A percentile compares a stretch with the other conserved stretches of the same genome.
These are phyloP conservation scores for Aegilops sharonensis DNA, from an alignment of 176 grass and related monocot species.

Conservation along the genomic window DNA sequence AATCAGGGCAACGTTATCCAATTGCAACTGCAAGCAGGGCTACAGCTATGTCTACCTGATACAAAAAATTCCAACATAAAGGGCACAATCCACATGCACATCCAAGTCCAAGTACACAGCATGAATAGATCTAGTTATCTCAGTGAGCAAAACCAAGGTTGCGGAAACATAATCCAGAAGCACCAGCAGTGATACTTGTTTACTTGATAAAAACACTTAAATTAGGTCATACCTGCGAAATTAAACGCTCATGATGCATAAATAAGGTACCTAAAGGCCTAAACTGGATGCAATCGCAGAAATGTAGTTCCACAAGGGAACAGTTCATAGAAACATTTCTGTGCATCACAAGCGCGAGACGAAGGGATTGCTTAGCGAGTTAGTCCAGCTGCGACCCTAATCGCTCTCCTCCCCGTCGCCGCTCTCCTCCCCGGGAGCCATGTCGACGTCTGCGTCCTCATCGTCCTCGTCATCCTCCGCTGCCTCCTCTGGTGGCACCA, in stretches of 20 bases:
- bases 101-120: neutral
- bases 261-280: neutral
- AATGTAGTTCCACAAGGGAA: neutral
- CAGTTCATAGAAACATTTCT: neutral
- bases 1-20: neutral
- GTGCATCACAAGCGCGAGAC: neutral
- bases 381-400: slow-evolving; percentile 14
- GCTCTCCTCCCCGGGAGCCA: slow-evolving; percentile 21
- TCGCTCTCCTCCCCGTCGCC: slow-evolving; percentile 51
- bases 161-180: neutral
- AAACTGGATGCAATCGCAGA: slow-evolving; percentile 1
- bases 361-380: slow-evolving; percentile 25
- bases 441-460: slow-evolving; percentile 37
- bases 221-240: neutral
- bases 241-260: neutral
- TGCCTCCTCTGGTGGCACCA: slow-evolving; percentile 43
- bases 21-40: slow-evolving; percentile 1
- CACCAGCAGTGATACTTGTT: neutral
- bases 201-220: neutral
- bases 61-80: neutral
- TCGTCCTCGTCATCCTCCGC: slow-evolving; percentile 53
- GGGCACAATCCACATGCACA: neutral
- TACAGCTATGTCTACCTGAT: neutral
- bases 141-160: neutral
- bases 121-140: neutral